phyloP scores from a whole-genome alignment of 2,329 filamentous ascomycete species.

The Dactylonectria estremocensis region DNA sequence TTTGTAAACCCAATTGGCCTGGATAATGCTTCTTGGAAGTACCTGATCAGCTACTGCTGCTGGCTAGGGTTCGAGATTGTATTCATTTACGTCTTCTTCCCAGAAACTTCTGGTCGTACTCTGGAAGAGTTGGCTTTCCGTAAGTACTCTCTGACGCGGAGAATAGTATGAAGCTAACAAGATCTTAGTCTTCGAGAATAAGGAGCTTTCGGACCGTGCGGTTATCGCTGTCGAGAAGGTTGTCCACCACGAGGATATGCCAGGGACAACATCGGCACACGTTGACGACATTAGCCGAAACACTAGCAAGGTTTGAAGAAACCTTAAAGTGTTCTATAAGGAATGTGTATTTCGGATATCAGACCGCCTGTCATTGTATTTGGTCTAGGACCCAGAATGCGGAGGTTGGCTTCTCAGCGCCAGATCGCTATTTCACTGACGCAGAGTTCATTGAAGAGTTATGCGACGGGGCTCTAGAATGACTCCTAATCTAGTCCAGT shows the following conservation, averaged over 20 bases:
- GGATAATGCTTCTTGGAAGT: conserved; percentile 36
- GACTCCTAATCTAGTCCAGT: too few species aligned
- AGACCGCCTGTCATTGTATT: too few species aligned
- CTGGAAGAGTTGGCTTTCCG: conserved; percentile 72
- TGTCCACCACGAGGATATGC: conserved; percentile 23
- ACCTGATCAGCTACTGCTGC: conserved; percentile 41
- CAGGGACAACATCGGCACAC: not conserved
- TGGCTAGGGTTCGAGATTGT: conserved; percentile 48
- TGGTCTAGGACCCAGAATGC: too few species aligned
- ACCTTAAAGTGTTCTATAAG: not conserved
- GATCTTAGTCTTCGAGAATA: conserved; percentile 24
- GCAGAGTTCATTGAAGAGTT: too few species aligned
- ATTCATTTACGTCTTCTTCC: conserved; percentile 84
- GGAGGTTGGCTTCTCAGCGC: too few species aligned
- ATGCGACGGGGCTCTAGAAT: too few species aligned
- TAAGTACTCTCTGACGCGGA: not conserved
- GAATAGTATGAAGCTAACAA: not conserved
- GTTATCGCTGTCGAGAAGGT: conserved; percentile 22
- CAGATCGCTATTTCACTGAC: too few species aligned
- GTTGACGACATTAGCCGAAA: not conserved
- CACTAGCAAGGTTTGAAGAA: not conserved
- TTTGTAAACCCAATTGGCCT: conserved; percentile 45
- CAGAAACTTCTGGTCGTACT: conserved; percentile 82
- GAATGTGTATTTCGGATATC: not conserved
- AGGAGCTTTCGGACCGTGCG: conserved; percentile 18